phyloP scores from a whole-genome alignment of 305 asterid genomes.

The Fraxinus paxiana region DNA sequence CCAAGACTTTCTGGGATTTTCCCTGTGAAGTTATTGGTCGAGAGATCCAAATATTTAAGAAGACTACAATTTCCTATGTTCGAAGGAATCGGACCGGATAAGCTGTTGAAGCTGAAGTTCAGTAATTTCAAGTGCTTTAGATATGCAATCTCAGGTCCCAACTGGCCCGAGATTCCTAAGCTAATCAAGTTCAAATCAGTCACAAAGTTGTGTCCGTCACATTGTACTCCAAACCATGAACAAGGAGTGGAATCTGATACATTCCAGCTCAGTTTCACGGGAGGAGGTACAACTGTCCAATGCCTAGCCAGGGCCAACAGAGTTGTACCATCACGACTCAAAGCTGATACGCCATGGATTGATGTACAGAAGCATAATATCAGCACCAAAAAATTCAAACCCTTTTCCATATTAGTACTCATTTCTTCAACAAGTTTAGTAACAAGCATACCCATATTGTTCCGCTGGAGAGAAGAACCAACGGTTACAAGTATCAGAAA shows the following conservation, averaged over 20 bases:
- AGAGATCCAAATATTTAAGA: slow-evolving; percentile 53
- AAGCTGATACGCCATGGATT: slow-evolving; percentile 23
- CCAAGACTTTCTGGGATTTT: slow-evolving; percentile 60
- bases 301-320: slow-evolving; percentile 58
- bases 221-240: slow-evolving; percentile 72
- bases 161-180: slow-evolving; percentile 55
- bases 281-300: slow-evolving; percentile 53
- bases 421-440: neutral
- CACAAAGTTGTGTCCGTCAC: slow-evolving; percentile 39
- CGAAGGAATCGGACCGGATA: slow-evolving; percentile 58
- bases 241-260: slow-evolving; percentile 72
- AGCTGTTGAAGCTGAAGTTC: slow-evolving; percentile 42
- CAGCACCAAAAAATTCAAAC: slow-evolving; percentile 12
- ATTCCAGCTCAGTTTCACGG: slow-evolving; percentile 63
- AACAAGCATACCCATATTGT: neutral
- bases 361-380: slow-evolving; percentile 24
- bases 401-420: slow-evolving; percentile 9
- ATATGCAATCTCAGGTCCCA: slow-evolving; percentile 60
- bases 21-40: slow-evolving; percentile 53
- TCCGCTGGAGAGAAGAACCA: neutral
- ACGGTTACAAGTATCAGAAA: neutral
- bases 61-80: slow-evolving; percentile 42
- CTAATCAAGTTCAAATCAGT: slow-evolving; percentile 44
- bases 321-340: slow-evolving; percentile 55
- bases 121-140: slow-evolving; percentile 42